A percentile compares a stretch with the other conserved stretches of the same genome.
phyloP scores from a whole-genome alignment of 495 filamentous ascomycete genomes.

The Astrothelium subdiscretum region DNA sequence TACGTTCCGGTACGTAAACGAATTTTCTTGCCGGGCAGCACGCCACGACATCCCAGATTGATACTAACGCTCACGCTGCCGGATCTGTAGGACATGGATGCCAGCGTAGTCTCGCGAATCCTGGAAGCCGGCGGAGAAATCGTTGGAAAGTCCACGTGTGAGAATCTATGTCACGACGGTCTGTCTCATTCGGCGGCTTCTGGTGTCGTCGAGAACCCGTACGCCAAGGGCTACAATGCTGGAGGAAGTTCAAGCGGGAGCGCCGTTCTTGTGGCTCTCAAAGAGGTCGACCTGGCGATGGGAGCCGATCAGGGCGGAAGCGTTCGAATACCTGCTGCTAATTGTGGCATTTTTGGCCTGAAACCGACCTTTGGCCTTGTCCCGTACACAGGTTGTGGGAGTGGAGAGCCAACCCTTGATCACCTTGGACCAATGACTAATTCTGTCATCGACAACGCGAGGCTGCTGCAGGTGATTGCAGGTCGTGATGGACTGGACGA shows the following conservation, averaged over 20 bases:
- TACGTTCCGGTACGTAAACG: slow-evolving; percentile 15
- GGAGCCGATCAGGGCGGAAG: slow-evolving; percentile 52
- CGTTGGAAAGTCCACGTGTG: slow-evolving; percentile 26
- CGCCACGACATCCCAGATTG: not conserved
- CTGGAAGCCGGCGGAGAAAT: slow-evolving; percentile 32
- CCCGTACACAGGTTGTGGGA: slow-evolving; percentile 24
- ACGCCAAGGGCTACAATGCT: slow-evolving; percentile 30
- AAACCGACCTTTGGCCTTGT: slow-evolving; percentile 29
- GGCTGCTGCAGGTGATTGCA: slow-evolving; percentile 40
- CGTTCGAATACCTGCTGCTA: slow-evolving; percentile 40
- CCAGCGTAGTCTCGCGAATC: slow-evolving; percentile 35
- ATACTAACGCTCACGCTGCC: not conserved
- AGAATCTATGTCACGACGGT: slow-evolving; percentile 33
- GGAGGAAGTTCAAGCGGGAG: slow-evolving; percentile 50
- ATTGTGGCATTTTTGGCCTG: slow-evolving; percentile 29
- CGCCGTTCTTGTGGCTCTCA: slow-evolving; percentile 39
- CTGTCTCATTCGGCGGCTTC: slow-evolving; percentile 29
- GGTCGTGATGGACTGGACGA: slow-evolving; percentile 49
- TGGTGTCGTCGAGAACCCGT: slow-evolving; percentile 29
- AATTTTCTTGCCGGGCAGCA: not conserved
- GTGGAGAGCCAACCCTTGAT: slow-evolving; percentile 28
- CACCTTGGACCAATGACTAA: slow-evolving; percentile 31
- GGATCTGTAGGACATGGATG: slow-evolving; percentile 21
- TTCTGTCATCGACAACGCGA: slow-evolving; percentile 39
- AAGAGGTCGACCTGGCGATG: slow-evolving; percentile 43